These are phyloP conservation scores for Omphalotus olearius DNA, from an alignment of 1,284 basidiomycete species.

Conservation along the genomic window DNA sequence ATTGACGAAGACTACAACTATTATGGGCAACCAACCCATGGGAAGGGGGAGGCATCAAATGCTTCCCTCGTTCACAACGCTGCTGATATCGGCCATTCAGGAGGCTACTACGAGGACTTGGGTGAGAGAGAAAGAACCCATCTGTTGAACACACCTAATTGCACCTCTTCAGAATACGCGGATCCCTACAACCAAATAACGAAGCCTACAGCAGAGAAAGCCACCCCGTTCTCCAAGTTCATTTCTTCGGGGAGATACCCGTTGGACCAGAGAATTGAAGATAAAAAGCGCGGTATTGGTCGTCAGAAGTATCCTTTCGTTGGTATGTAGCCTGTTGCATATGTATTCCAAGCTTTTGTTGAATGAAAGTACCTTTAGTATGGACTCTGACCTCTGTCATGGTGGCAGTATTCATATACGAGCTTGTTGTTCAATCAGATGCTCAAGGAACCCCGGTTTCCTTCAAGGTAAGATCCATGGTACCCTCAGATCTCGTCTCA, in stretches of 20 bases:
- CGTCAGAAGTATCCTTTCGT: slow-evolving; percentile 79
- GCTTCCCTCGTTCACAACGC: slow-evolving; percentile 43
- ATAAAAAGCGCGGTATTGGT: slow-evolving; percentile 80
- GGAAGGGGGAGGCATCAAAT: neutral
- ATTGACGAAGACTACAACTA: neutral
- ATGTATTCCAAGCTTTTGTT: neutral
- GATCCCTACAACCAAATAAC: slow-evolving; percentile 39
- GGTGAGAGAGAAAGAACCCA: slow-evolving; percentile 35
- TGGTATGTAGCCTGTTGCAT: slow-evolving; percentile 35
- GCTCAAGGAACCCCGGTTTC: slow-evolving; percentile 79
- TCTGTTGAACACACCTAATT: slow-evolving; percentile 1
- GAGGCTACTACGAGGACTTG: slow-evolving; percentile 44
- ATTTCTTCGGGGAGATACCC: slow-evolving; percentile 52
- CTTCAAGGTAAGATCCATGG: slow-evolving; percentile 52
- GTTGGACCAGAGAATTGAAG: slow-evolving; percentile 78
- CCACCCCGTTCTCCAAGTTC: slow-evolving; percentile 35
- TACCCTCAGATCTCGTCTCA: slow-evolving; percentile 7
- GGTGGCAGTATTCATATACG: slow-evolving; percentile 73
- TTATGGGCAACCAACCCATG: neutral
- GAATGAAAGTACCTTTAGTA: slow-evolving; percentile 33
- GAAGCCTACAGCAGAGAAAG: slow-evolving; percentile 30
- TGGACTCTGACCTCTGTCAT: slow-evolving; percentile 64
- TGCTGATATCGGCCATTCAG: slow-evolving; percentile 32
- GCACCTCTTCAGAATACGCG: slow-evolving; percentile 45
- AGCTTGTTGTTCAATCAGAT: slow-evolving; percentile 69